Conservation (phyloP, 768 basidiomycete genomes). For the Rhodotorula paludigena region DNA sequence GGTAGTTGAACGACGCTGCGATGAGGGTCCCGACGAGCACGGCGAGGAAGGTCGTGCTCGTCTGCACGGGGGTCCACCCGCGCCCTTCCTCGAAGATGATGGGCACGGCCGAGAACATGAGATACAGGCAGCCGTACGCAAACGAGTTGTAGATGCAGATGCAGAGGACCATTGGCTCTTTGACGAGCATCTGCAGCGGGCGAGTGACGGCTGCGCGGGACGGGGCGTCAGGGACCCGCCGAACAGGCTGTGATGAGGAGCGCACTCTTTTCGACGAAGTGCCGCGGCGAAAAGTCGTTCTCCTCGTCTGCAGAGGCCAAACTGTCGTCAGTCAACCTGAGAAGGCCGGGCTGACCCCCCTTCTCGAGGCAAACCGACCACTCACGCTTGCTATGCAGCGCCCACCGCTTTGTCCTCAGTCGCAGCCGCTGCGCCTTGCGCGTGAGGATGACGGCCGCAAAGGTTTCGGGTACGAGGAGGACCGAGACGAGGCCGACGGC, state of each 20-base stretch:
- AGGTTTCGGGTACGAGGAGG: conserved; percentile 47
- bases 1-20: conserved; percentile 27
- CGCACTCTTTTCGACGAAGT: conserved; percentile 46
- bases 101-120: conserved; percentile 11
- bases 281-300: conserved; percentile 41
- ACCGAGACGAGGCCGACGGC: conserved; percentile 41
- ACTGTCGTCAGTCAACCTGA: conserved; percentile 11
- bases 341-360: background rate
- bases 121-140: conserved; percentile 14
- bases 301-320: conserved; percentile 41
- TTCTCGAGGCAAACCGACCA: background rate
- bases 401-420: conserved; percentile 44
- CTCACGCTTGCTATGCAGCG: conserved; percentile 21
- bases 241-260: background rate
- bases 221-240: background rate
- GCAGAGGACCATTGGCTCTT: conserved; percentile 44
- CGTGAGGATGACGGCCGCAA: conserved; percentile 45
- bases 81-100: conserved; percentile 39
- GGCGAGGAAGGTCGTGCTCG: conserved; percentile 45
- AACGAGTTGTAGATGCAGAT: conserved; percentile 42
- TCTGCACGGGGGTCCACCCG: conserved; percentile 45
- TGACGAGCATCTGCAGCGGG: conserved; percentile 45
- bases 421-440: conserved; percentile 44
- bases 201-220: conserved; percentile 16
- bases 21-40: conserved; percentile 46